Evolutionary conservation across 1,284 basidiomycete species (phyloP), one percentile per base, ranked within the genome.

Genomic region (Cystobasidium slooffiae): DNA sequence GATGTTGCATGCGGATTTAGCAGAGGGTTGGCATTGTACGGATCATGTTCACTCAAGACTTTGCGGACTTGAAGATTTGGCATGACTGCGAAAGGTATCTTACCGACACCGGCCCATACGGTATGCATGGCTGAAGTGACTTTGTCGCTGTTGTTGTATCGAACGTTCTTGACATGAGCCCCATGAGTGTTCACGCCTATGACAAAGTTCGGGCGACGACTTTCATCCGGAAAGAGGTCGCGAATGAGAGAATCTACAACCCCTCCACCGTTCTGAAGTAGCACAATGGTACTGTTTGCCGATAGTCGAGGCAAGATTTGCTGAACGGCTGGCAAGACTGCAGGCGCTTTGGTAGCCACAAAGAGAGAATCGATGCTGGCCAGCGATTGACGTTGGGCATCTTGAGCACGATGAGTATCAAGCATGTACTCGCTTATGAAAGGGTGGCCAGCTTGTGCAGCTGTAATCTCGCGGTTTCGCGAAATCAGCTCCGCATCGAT

Each of bases 191-290:
- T 93, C 31, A 88, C 89, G 8, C 90, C 90, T 68, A 97, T 84
- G 66, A 98, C 87, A 81, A 98, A 93, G 80, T 93, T 89, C 6
- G 96, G 96, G 46, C 94, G 88, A 24, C 84, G 83, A 16, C 84
- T 80, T 9, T 89, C 87, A 79, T 94, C 89, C 51, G 86, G 89
- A 84, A 95, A 99, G 59, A 93, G 79, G 18, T 86, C 81, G 16
- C 84, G 82, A 55, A 92, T 82, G 67, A 97, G 85, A 76, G 88
- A 84, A 79, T 98, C 94, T 82, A 94, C 91, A 16, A 96, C 85
- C 18, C 94, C 95, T 89, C 97, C 86, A 85, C 81, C 95, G 81
- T 97, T 97, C 81, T 97, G 92, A 64, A 97, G 83, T 6, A 99
- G 87, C 0, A 96, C 91, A 77, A 98, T 88, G 37, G 94, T 97